These are phyloP conservation scores for Rubus parviflorus DNA, from an alignment of 306 rosid species.

Conservation along the genomic window DNA sequence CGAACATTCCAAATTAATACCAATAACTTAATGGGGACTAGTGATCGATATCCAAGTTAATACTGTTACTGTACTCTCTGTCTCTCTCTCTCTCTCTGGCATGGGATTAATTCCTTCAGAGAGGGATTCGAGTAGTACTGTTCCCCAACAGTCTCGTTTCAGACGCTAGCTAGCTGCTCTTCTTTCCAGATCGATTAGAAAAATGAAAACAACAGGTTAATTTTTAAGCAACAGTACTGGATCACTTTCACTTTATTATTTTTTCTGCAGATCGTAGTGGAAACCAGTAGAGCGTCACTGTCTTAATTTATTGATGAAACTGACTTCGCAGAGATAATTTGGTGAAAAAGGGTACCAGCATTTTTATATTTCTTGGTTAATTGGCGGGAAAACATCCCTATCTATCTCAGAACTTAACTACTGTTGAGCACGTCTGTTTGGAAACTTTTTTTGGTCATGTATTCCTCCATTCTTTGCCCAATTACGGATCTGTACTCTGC, in stretches of 20 bases:
- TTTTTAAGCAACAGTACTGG: background rate
- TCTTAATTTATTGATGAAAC: conserved; percentile 28
- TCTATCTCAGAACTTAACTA: background rate
- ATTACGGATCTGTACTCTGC: too few species aligned
- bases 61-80: background rate
- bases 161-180: background rate
- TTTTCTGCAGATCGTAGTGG: conserved; percentile 28
- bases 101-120: too few species aligned
- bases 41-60: background rate
- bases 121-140: too few species aligned
- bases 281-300: conserved; percentile 24
- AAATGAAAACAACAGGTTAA: background rate
- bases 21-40: conserved; percentile 1
- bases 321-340: conserved; percentile 18
- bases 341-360: conserved; percentile 35
- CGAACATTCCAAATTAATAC: background rate
- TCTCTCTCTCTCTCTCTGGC: background rate
- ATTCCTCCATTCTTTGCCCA: too few species aligned
- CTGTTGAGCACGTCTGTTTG: background rate
- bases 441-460: too few species aligned
- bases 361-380: conserved; percentile 19
- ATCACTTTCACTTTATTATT: too few species aligned
- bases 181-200: background rate
- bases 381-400: conserved; percentile 36
- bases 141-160: background rate